Conservation (phyloP, 73 alveolate species). For the Paramecium pentaurelia region DNA sequence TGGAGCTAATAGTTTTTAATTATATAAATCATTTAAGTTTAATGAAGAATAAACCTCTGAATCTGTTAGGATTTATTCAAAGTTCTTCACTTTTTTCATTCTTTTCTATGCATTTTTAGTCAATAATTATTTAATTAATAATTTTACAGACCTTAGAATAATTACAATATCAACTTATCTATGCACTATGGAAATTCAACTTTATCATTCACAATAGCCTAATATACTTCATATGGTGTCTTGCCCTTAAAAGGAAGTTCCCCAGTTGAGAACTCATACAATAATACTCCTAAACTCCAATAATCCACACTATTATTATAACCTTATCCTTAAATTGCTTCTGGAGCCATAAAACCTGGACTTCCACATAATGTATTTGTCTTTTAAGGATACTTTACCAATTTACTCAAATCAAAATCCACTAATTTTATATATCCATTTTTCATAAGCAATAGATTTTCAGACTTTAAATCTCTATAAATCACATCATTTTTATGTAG, state of each 20-base stretch:
- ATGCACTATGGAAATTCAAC: conserved; percentile 41
- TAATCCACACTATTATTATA: conserved; percentile 77
- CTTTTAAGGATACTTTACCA: not conserved
- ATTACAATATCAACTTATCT: not conserved
- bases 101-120: not conserved
- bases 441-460: conserved; percentile 6
- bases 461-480: conserved; percentile 6
- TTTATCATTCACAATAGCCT: conserved; percentile 29
- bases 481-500: not conserved
- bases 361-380: conserved; percentile 52
- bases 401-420: conserved; percentile 48
- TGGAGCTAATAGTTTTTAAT: not conserved
- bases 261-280: conserved; percentile 73
- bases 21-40: not conserved
- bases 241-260: conserved; percentile 73
- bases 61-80: not conserved
- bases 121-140: not conserved
- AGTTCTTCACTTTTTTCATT: not conserved
- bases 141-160: not conserved
- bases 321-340: not conserved
- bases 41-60: not conserved
- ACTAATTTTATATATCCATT: conserved; percentile 43
- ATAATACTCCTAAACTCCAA: conserved; percentile 80
- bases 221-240: conserved; percentile 52
- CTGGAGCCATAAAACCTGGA: conserved; percentile 58